Evolutionary conservation across 129 eudicot species (phyloP), one percentile per base, ranked within the genome.

Genomic region (Pulicaria dysenterica): DNA sequence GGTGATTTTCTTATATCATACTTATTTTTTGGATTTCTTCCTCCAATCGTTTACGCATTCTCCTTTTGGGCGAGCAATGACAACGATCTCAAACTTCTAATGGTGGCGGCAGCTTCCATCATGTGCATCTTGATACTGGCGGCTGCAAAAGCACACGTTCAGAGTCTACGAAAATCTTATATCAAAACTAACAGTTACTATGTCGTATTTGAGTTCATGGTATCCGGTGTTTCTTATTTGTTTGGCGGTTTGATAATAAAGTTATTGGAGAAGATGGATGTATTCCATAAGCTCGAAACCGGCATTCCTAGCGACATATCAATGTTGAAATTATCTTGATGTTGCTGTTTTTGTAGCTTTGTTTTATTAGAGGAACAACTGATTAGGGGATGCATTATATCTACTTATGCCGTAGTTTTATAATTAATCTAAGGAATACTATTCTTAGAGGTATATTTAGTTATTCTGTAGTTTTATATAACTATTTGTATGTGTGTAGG

Each of bases 11-110:
- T 87, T 16, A 34, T 79, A 61, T 89, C 98, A 13, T 89, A 78
- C 80, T 72, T 92, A 37, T 14, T 84, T 15, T 92, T 92, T 38
- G 98, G 98, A 56, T 67, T 85, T 70, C 48, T 89, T 19, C 86
- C 96, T 57, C 96, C 98, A 2, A 40, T 83, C 10, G 63, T 76
- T 11, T 92, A 87, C 6, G 90, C 85, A 54, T 87, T 92, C 84
- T 85, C 92, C 5, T 93, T 90, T 45, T 73, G 78, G 16, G 63
- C 76, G 73, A 89, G 91, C 56, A 77, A 87, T 17, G 78, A 87
- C 72, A 84, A 53, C 61, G 83, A 90, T 65, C 62, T 81, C 49
- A 90, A 93, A 82, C 86, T 93, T 76, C 13, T 85, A 12, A 84
- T 38, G 50, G 85, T 88, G 73, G 90, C 93, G 5, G 85, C 83